Base-by-base conservation (phyloP, 2,329 filamentous ascomycete species). In the Penicillium griseofulvum region DNA sequence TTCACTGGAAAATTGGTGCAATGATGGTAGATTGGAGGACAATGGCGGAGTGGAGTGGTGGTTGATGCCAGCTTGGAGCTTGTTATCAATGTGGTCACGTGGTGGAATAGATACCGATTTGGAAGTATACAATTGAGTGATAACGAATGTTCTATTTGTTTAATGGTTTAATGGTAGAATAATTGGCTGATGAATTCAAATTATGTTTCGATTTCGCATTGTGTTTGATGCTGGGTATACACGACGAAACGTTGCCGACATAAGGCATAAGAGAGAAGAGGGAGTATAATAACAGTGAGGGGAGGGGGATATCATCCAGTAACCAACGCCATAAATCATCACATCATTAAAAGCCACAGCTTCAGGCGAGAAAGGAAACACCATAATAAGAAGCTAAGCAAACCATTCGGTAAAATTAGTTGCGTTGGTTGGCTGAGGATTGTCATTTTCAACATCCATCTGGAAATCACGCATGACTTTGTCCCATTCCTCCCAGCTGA, bases 401-500 rank as follows among this genome's bases (percentile, higher is more conserved):
- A 71, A 60, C 69, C 69, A 73, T 45, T 66, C 65, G 2, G 67
- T 62, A 12, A 69, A 55, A 50, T 69, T 63, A 17, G 49, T 54
- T 49, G 63, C 56, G 57, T 62, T 48, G 51, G 53, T 46, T 33
- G 58, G 14, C 4, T 49, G 26, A 7, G 58, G 41, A 38, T 66
- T 59, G 1, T 65, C 63, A 33, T 68, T 66, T 31, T 70, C 67
- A 36, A 74, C 56, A 44, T 73, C 72, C 58, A 66, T 61, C 43
- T 74, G 71, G 50, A 74, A 74, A 37, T 74, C 72, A 14, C 70
- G 70, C 66, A 74, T 68, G n/a, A 74, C 70, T 46, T 70, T 64
- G 47, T 73, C 71, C 66, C 72, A 73, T 26, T 72, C 69, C 34
- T 69, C 66, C 70, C 71, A 73, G 39, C 62, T 66, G 29, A 70